phyloP scores from a whole-genome alignment of 768 basidiomycete genomes.

The Lactifluus pinguis region DNA sequence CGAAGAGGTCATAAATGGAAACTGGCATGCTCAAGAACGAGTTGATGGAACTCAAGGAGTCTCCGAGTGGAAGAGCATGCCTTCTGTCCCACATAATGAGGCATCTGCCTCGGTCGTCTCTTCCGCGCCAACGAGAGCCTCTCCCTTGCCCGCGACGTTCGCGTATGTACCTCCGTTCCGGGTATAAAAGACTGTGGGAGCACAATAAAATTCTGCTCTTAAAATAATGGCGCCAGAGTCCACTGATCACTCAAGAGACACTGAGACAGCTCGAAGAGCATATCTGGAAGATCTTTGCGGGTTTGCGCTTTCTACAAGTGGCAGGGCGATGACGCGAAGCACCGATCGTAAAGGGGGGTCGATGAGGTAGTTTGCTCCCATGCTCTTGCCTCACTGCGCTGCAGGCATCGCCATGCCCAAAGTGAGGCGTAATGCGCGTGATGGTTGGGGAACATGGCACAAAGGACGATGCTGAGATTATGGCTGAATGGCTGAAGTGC shows the following conservation, averaged over 20 bases:
- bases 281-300: slow-evolving; percentile 1
- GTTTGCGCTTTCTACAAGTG: not conserved
- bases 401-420: not conserved
- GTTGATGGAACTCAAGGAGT: no score
- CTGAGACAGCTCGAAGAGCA: slow-evolving; percentile 1
- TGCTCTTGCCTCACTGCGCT: not conserved
- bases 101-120: not conserved
- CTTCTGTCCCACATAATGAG: no score
- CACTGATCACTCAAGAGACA: not conserved
- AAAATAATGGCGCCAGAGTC: not conserved
- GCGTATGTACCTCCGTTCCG: not conserved
- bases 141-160: not conserved
- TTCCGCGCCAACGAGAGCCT: not conserved
- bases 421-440: not conserved
- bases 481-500: not conserved
- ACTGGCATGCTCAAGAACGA: no score
- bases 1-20: no score
- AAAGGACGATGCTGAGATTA: not conserved
- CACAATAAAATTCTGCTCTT: not conserved
- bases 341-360: not conserved
- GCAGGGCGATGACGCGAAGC: not conserved
- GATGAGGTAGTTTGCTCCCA: not conserved
- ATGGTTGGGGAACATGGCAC: not conserved
- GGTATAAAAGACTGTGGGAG: not conserved
- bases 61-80: no score